Evolutionary conservation across 768 basidiomycete species (phyloP), one percentile per base, ranked within the genome.

Genomic region (Termitomyces sp.): DNA sequence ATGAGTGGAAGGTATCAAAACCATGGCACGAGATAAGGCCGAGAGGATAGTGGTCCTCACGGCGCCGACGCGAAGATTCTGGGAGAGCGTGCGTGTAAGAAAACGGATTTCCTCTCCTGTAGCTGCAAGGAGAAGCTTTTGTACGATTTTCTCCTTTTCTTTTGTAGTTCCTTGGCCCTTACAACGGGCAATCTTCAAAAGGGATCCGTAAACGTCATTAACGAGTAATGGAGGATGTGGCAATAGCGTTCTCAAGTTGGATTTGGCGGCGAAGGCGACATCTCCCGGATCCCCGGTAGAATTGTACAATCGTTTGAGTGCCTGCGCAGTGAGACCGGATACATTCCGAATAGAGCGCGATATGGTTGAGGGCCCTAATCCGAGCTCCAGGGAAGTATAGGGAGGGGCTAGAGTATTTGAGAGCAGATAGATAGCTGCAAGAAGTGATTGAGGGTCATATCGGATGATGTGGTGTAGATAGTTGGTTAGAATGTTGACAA

Each of bases 91-190:
- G 40, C 90, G 80, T 31, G 87, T 86, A 42, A 96, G 75, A 64
- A 85, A 97, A 30, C 93, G 80, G n/a, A 82, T 78, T 71, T 97
- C 92, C 70, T 96, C 94, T 23, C 93, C 94, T 57, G 78, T 82
- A 0, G 94, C 87, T 10, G 90, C 79, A 6, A 96, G 80, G n/a
- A 96, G 79, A 23, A 96, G 75, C 64, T 81, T 87, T 66, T 93
- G 85, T 1, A 94, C 86, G 17, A 91, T 75, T 40, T 82, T 83
- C 50, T 89, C 88, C 67, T 92, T 94, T 58, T 82, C 77, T 62
- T 82, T 88, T 3, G 82, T 78, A 41, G 90, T 86, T 19, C 93
- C 91, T 62, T 80, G 77, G 0, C 94, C 93, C 68, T 84, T 91
- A 42, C 82, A 77, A 11, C 69, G 66, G 1, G 88, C 78, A 33